Base-by-base conservation (phyloP, 805 yeast species). In the Starmera quercuum region DNA sequence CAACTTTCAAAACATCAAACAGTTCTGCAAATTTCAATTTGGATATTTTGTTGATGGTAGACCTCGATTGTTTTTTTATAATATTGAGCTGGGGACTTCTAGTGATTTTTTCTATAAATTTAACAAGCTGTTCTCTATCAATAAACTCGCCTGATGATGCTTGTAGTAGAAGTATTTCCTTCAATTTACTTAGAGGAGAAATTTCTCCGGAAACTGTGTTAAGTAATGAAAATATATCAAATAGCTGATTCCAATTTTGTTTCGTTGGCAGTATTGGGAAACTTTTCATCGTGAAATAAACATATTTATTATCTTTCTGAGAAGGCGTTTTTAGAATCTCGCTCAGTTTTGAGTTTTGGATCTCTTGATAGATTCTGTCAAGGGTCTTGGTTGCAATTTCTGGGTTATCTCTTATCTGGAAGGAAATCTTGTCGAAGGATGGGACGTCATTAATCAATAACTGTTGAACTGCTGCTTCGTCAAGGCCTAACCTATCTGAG, bases 211-310 rank as follows among this genome's bases (percentile, higher is more conserved):
- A 34, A 3, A 49, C 20, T 7, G 32, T 31, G 19, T 42, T 39
- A 4, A 45, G 14, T 6, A 36, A 29, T 5, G 34, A 31, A 9
- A 35, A 19, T 2, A 48, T 40, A 21, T 45, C 39, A 17, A 36
- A 33, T 14, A 44, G 34, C 19, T 34, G 29, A 3, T 30, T 12
- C 46, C 47, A 49, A 29, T 47, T 39, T 5, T 34, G 35, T 3
- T 25, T 5, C 8, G 37, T 32, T 20, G 54, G 53, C 9, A n/a
- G 6, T 7, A 22, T n/a, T 7, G 54, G 51, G 34, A 48, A 47
- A 6, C 36, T 13, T 25, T 32, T 16, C 17, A 41, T 15, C 25
- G 45, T 31, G 13, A 35, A 19, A 3, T 18, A 7, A 1, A 15
- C 9, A 9, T 13, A 29, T 7, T 28, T 21, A 2, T 30, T 20